Evolutionary conservation across 2,329 filamentous ascomycete genomes (phyloP).

Genomic region (Alternaria metachromatica): DNA sequence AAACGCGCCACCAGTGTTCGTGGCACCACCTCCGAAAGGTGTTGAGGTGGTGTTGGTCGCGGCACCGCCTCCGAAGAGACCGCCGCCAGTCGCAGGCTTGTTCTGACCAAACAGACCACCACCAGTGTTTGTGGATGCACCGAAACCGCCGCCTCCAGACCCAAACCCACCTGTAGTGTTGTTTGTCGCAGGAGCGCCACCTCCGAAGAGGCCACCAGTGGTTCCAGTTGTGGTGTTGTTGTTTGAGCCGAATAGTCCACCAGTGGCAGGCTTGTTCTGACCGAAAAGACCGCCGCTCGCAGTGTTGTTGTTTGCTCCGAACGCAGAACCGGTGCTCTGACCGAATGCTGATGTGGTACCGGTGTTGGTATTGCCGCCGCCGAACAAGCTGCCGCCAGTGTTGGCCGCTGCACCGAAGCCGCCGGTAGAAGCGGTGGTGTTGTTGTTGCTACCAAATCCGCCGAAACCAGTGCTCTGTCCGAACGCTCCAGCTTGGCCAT

Average conservation of each 20-base stretch:
- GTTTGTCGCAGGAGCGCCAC: constrained; percentile 26
- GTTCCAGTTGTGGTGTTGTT: constrained; percentile 36
- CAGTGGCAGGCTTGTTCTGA: constrained; percentile 44
- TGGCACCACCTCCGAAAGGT: constrained; percentile 36
- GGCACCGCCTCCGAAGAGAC: constrained; percentile 41
- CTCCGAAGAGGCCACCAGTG: constrained; percentile 45
- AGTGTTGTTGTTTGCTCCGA: constrained; percentile 37
- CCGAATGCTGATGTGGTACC: constrained; percentile 44
- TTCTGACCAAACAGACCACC: constrained; percentile 59
- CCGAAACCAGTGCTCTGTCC: constrained; percentile 69
- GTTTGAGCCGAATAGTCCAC: constrained; percentile 49
- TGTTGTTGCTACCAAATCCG: constrained; percentile 52
- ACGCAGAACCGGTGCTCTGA: constrained; percentile 37
- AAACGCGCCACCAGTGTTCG: constrained; percentile 31
- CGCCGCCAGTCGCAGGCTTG: constrained; percentile 44
- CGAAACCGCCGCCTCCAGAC: constrained; percentile 45
- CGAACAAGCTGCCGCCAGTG: constrained; percentile 54
- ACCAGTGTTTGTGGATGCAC: constrained; percentile 30
- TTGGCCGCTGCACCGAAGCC: constrained; percentile 57
- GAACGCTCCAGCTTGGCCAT: constrained; percentile 82
- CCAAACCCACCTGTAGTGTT: constrained; percentile 38
- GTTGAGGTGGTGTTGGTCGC: constrained; percentile 33
- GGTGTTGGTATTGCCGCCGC: constrained; percentile 43
- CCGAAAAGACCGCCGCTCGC: constrained; percentile 42
- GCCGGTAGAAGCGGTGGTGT: constrained; percentile 39